Evolutionary conservation across 371 early-diverging fungal species (phyloP).

Genomic region (Dichotomocladium elegans): DNA sequence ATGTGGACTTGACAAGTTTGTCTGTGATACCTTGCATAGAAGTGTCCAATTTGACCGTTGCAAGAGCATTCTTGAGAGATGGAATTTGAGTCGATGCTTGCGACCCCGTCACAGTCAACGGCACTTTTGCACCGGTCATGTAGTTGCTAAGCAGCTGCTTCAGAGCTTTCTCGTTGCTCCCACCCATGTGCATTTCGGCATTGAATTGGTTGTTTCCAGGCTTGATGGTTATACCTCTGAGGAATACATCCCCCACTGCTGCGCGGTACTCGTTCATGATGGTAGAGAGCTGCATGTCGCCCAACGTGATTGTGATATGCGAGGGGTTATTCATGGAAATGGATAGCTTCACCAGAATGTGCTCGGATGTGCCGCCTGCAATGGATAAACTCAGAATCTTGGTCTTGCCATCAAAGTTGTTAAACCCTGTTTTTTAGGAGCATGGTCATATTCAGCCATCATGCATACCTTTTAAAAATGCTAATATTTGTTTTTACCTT

Average conservation of each 20-base stretch:
- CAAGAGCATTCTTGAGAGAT: slow-evolving; percentile 43
- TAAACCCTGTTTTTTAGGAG: slow-evolving; percentile 13
- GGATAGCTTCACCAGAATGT: slow-evolving; percentile 33
- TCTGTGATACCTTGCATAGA: slow-evolving; percentile 32
- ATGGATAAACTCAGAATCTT: slow-evolving; percentile 37
- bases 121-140: slow-evolving; percentile 34
- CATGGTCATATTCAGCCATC: background rate
- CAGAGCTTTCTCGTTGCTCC: slow-evolving; percentile 11
- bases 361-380: slow-evolving; percentile 40
- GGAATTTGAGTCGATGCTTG: slow-evolving; percentile 27
- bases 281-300: slow-evolving; percentile 32
- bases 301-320: slow-evolving; percentile 43
- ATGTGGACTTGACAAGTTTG: slow-evolving; percentile 17
- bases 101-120: slow-evolving; percentile 37
- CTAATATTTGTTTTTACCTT: slow-evolving; percentile 29
- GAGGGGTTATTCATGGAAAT: slow-evolving; percentile 49
- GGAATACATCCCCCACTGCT: slow-evolving; percentile 14
- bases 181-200: slow-evolving; percentile 23
- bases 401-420: slow-evolving; percentile 35
- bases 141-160: slow-evolving; percentile 29
- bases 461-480: too few species aligned
- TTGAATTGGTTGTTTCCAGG: slow-evolving; percentile 21
- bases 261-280: slow-evolving; percentile 15
- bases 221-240: slow-evolving; percentile 25
- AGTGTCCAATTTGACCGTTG: slow-evolving; percentile 33